Conservation (phyloP, 2,329 filamentous ascomycete genomes). For the Aspergillus fumigatus region DNA sequence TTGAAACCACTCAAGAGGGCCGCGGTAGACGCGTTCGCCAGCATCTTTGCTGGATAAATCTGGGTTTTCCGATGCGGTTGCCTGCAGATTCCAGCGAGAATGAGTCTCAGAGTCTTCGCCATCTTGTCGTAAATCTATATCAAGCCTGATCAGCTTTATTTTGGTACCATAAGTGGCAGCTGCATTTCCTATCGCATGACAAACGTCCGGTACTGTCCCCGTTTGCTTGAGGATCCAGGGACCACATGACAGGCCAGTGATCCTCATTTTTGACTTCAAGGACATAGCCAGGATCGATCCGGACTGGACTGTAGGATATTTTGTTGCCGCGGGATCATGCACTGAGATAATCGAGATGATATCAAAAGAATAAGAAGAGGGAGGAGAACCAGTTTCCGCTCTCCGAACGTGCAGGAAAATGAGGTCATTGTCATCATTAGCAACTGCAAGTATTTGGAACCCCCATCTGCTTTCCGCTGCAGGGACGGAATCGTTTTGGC, state of each 20-base stretch:
- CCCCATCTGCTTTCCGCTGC: constrained; percentile 30
- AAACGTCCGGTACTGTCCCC: neutral
- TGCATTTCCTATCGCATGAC: constrained; percentile 20
- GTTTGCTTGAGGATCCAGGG: constrained; percentile 24
- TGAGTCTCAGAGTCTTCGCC: neutral
- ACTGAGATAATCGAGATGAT: constrained; percentile 24
- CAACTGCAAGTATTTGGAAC: constrained; percentile 30
- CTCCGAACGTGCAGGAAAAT: constrained; percentile 26
- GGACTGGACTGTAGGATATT: constrained; percentile 15
- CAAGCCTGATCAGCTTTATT: constrained; percentile 24
- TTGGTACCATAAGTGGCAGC: constrained; percentile 26
- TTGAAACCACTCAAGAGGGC: constrained; percentile 29
- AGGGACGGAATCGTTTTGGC: constrained; percentile 3
- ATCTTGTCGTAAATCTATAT: constrained; percentile 10
- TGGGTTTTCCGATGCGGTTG: constrained; percentile 12
- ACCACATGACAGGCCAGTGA: constrained; percentile 28
- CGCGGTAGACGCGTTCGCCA: constrained; percentile 20
- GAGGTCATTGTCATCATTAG: constrained; percentile 38
- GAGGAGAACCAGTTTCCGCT: constrained; percentile 1
- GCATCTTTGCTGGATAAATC: constrained; percentile 2
- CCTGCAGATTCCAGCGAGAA: constrained; percentile 5
- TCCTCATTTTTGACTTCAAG: constrained; percentile 20
- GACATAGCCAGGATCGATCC: constrained; percentile 28
- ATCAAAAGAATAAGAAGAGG: constrained; percentile 18
- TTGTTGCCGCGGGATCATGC: constrained; percentile 1